A percentile compares a stretch with the other conserved stretches of the same genome.
Conservation (phyloP, 306 rosid genomes). For the Rosa persica region DNA sequence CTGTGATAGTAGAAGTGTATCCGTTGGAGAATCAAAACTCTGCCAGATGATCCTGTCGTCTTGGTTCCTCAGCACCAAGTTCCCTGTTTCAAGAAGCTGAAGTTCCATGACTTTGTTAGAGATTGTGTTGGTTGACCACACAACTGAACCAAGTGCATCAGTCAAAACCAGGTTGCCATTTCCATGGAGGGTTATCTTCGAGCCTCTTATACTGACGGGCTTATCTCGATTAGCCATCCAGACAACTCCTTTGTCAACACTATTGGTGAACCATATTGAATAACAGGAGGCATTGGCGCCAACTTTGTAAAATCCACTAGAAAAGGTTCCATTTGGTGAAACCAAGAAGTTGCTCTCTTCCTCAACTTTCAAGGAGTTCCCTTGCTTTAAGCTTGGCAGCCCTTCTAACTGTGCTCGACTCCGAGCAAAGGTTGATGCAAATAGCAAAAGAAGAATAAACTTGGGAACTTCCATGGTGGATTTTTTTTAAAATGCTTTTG, state of each 20-base stretch:
- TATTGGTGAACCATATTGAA: constrained; percentile 26
- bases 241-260: constrained; percentile 12
- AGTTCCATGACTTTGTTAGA: not conserved
- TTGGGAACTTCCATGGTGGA: not conserved
- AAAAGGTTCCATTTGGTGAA: constrained; percentile 25
- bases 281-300: constrained; percentile 24
- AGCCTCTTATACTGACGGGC: constrained; percentile 10
- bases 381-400: constrained; percentile 11
- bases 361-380: constrained; percentile 20
- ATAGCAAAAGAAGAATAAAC: constrained; percentile 12
- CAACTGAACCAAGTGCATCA: constrained; percentile 15
- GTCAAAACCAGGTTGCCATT: constrained; percentile 27
- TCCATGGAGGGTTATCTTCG: constrained; percentile 14
- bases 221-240: constrained; percentile 28
- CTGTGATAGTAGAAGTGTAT: constrained; percentile 27
- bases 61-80: constrained; percentile 21
- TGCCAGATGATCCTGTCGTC: constrained; percentile 15
- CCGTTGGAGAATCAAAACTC: constrained; percentile 28
- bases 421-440: not conserved
- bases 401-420: constrained; percentile 1
- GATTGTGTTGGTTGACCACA: constrained; percentile 25
- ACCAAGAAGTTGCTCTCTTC: constrained; percentile 10
- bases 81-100: constrained; percentile 28
- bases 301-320: constrained; percentile 13
- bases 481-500: not conserved